A percentile compares a stretch with the other conserved stretches of the same genome.
Conservation (phyloP, 2,329 filamentous ascomycete species). For the Volutella citrinella region DNA sequence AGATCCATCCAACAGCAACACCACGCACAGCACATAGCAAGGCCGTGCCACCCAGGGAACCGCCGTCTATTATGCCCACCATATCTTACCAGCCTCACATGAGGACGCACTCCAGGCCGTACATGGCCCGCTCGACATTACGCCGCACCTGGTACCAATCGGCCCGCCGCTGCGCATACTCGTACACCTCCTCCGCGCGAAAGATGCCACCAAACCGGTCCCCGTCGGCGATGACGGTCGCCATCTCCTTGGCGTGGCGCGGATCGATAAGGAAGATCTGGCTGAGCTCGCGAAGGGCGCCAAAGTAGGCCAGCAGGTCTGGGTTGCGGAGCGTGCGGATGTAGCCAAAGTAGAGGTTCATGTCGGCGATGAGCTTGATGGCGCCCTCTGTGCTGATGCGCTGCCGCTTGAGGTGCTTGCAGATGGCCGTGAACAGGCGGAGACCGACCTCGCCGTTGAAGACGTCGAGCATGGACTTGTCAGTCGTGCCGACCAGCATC, state of each 20-base stretch:
- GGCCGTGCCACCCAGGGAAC: too few species aligned
- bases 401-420: conserved; percentile 97
- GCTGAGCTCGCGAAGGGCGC: conserved; percentile 83
- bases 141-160: conserved; percentile 92
- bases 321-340: conserved; percentile 77
- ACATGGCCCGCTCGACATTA: conserved; percentile 94
- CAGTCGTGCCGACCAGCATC: conserved; percentile 92
- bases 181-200: conserved; percentile 92
- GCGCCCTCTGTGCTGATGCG: conserved; percentile 86
- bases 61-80: too few species aligned
- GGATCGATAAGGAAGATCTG: conserved; percentile 94
- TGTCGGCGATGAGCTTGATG: conserved; percentile 91
- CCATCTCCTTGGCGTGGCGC: conserved; percentile 85
- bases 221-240: conserved; percentile 87
- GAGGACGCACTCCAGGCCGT: conserved; percentile 81
- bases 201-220: conserved; percentile 91
- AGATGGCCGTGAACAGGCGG: conserved; percentile 84
- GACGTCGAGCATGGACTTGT: conserved; percentile 97
- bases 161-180: conserved; percentile 89
- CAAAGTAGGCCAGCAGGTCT: conserved; percentile 85
- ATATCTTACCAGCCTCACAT: too few species aligned
- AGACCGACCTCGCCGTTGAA: conserved; percentile 98
- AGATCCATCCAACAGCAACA: too few species aligned
- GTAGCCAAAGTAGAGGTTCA: conserved; percentile 89
- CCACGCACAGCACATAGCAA: too few species aligned